Conservation (phyloP, 768 basidiomycete genomes). For the Gelatoporia subvermispora region DNA sequence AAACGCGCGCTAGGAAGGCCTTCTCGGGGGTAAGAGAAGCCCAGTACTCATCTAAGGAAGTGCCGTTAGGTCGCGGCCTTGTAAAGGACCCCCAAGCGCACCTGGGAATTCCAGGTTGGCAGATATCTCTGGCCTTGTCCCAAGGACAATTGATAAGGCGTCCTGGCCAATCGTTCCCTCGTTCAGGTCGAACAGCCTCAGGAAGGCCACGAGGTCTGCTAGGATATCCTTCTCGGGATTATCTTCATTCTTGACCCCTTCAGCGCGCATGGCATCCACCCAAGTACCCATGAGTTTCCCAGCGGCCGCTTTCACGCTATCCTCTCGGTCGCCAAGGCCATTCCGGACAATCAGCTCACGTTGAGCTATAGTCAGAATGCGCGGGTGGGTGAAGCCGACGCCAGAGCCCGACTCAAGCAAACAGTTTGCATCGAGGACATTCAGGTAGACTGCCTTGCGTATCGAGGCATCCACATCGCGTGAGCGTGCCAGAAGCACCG, state of each 20-base stretch:
- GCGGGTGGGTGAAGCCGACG: slow-evolving; percentile 59
- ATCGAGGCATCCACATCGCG: slow-evolving; percentile 74
- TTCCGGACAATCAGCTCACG: slow-evolving; percentile 74
- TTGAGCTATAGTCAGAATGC: slow-evolving; percentile 62
- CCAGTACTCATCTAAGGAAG: slow-evolving; percentile 68
- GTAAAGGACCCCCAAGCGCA: slow-evolving; percentile 26
- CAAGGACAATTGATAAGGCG: slow-evolving; percentile 70
- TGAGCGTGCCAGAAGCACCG: slow-evolving; percentile 66
- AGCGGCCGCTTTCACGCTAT: slow-evolving; percentile 65
- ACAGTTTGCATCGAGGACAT: slow-evolving; percentile 47
- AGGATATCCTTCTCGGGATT: slow-evolving; percentile 36
- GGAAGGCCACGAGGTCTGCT: slow-evolving; percentile 41
- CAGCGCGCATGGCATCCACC: slow-evolving; percentile 53
- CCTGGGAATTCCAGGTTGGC: slow-evolving; percentile 67
- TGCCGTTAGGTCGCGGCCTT: neutral
- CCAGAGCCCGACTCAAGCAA: slow-evolving; percentile 24
- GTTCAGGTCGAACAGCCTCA: slow-evolving; percentile 55
- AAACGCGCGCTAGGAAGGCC: slow-evolving; percentile 79
- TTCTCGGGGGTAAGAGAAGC: slow-evolving; percentile 61
- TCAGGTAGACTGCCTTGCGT: slow-evolving; percentile 68
- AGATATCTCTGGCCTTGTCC: slow-evolving; percentile 57
- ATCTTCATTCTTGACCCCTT: slow-evolving; percentile 32
- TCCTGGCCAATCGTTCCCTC: slow-evolving; percentile 64
- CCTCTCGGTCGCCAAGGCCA: slow-evolving; percentile 85
- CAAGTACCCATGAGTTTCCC: slow-evolving; percentile 68